Evolutionary conservation across 2,329 filamentous ascomycete species (phyloP).

Genomic region (Colletotrichum lupini): DNA sequence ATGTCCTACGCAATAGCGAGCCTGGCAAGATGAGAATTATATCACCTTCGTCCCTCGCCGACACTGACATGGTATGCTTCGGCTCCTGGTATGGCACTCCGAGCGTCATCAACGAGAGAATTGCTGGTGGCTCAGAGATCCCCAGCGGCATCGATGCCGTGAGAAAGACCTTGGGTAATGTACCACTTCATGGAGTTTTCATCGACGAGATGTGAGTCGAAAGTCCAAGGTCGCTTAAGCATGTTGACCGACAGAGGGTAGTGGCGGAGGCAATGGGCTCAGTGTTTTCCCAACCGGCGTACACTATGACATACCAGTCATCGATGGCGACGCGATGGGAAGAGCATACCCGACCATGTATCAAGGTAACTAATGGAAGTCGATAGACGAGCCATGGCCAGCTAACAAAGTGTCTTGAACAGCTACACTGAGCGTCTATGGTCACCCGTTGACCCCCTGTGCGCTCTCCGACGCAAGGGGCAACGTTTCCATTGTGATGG

Average conservation of each 20-base stretch:
- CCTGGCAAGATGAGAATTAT: slow-evolving; percentile 46
- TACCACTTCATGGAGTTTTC: slow-evolving; percentile 47
- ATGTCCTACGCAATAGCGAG: slow-evolving; percentile 35
- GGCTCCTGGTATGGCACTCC: slow-evolving; percentile 58
- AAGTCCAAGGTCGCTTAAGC: neutral
- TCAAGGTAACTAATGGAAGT: slow-evolving; percentile 41
- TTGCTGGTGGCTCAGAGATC: slow-evolving; percentile 48
- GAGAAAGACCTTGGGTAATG: slow-evolving; percentile 45
- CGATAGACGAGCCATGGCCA: slow-evolving; percentile 42
- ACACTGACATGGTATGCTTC: slow-evolving; percentile 52
- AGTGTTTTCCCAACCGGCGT: slow-evolving; percentile 46
- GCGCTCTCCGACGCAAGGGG: slow-evolving; percentile 44
- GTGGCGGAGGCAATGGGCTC: slow-evolving; percentile 55
- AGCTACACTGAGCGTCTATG: slow-evolving; percentile 53
- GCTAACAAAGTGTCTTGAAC: neutral
- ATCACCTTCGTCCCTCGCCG: slow-evolving; percentile 47
- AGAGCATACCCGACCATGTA: slow-evolving; percentile 50
- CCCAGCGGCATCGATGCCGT: slow-evolving; percentile 49
- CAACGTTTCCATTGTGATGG: slow-evolving; percentile 41
- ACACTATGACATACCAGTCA: slow-evolving; percentile 49
- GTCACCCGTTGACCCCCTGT: slow-evolving; percentile 48
- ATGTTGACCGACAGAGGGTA: slow-evolving; percentile 41
- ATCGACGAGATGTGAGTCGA: slow-evolving; percentile 50
- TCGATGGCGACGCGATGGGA: slow-evolving; percentile 52
- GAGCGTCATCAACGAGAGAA: slow-evolving; percentile 42